A percentile compares a stretch with the other conserved stretches of the same genome.
phyloP scores from a whole-genome alignment of 768 basidiomycete genomes.

The Termitomyces sp. region DNA sequence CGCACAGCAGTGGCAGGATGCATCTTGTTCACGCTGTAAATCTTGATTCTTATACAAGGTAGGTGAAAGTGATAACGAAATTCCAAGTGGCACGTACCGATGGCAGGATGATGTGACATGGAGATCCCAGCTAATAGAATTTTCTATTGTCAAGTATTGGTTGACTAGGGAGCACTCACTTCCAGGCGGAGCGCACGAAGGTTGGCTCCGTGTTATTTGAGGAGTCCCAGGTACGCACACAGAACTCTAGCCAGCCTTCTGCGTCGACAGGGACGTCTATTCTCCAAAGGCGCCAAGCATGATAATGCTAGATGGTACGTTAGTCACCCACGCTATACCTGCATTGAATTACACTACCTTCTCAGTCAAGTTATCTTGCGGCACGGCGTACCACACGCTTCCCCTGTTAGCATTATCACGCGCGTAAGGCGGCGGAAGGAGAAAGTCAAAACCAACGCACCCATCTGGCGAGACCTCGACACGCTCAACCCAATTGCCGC shows the following conservation, averaged over 20 bases:
- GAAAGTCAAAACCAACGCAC: conserved; percentile 17
- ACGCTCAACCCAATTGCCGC: conserved; percentile 50
- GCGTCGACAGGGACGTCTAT: conserved; percentile 46
- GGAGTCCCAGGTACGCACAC: conserved; percentile 52
- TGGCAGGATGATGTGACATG: conserved; percentile 51
- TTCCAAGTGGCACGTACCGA: conserved; percentile 10
- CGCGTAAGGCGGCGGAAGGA: not conserved
- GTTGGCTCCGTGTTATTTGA: conserved; percentile 54
- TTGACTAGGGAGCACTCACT: conserved; percentile 27
- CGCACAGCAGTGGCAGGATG: conserved; percentile 37
- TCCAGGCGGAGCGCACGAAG: conserved; percentile 49
- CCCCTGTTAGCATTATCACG: conserved; percentile 24
- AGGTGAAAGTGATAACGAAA: not conserved
- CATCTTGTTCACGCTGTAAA: conserved; percentile 46
- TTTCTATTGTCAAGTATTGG: not conserved
- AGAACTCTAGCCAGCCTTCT: conserved; percentile 53
- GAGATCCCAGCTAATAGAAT: conserved; percentile 35
- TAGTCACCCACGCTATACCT: not conserved
- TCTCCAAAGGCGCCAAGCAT: conserved; percentile 51
- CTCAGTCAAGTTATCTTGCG: conserved; percentile 41
- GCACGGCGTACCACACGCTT: conserved; percentile 44
- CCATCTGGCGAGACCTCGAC: conserved; percentile 51
- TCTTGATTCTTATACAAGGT: conserved; percentile 32
- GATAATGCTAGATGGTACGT: conserved; percentile 33
- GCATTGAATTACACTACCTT: conserved; percentile 24